Evolutionary conservation across 2,329 filamentous ascomycete genomes (phyloP).

Genomic region (Aspergillus sp.): DNA sequence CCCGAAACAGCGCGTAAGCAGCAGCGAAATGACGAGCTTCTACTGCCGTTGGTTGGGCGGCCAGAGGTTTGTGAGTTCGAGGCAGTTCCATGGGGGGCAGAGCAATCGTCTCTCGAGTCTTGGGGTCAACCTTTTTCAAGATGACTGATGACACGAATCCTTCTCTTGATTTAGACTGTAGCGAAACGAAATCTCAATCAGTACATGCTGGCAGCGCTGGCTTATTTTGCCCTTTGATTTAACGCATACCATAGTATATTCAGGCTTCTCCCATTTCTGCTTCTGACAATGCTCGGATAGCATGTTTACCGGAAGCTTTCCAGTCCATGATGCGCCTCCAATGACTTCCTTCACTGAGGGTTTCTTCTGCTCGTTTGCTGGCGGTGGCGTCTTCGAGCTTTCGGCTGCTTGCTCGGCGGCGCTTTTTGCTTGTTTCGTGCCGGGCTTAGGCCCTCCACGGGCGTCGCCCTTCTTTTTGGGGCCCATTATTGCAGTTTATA

Average conservation of each 20-base stretch:
- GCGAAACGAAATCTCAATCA: not conserved
- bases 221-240: not conserved
- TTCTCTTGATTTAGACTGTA: conserved; percentile 57
- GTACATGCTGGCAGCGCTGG: not conserved
- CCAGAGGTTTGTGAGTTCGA: conserved; percentile 64
- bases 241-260: conserved; percentile 65
- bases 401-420: conserved; percentile 26
- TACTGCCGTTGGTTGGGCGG: conserved; percentile 67
- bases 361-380: conserved; percentile 45
- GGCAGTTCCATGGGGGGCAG: conserved; percentile 79
- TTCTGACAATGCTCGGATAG: conserved; percentile 92
- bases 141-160: conserved; percentile 76
- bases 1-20: conserved; percentile 80
- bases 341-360: conserved; percentile 67
- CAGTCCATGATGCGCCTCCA: conserved; percentile 92
- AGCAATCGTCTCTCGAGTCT: conserved; percentile 67
- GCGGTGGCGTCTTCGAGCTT: conserved; percentile 27
- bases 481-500: conserved; percentile 22
- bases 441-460: conserved; percentile 33
- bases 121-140: conserved; percentile 62
- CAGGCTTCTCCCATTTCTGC: conserved; percentile 88
- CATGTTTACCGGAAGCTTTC: conserved; percentile 88
- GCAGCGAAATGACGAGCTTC: conserved; percentile 92
- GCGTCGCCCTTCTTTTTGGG: conserved; percentile 35
- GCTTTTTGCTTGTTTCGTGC: conserved; percentile 34